Evolutionary conservation across 2,329 filamentous ascomycete genomes (phyloP), one percentile per base, ranked within the genome.

Genomic region (Aspergillus costaricaensis): DNA sequence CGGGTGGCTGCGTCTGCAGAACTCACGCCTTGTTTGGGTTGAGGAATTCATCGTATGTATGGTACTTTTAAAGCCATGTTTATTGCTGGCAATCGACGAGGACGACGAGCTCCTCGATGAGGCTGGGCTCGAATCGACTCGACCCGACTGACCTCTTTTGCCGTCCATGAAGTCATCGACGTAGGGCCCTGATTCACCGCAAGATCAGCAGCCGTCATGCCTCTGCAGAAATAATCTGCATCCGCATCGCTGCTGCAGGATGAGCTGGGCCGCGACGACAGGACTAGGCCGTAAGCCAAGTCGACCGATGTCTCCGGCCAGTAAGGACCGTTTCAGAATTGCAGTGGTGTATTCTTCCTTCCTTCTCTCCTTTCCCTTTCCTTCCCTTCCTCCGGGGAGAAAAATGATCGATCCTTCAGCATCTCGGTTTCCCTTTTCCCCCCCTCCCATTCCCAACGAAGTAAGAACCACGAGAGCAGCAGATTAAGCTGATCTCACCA

Each of bases 1-100:
- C 44, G 58, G 52, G 58, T 56, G 38, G 53, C 47, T 60, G 58
- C 58, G 54, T 60, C 51, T 56, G 58, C 58, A 60, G 53, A 52
- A 55, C 17, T 17, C 10, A 47, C 19, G 25, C 55, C 44, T 48
- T 10, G 15, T 57, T 38, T 57, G 52, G 39, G 25, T 49, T 30
- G 32, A 19, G 17, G 39, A 23, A 36, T 44, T 39, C 14, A 14
- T 23, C 15, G 5, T 21, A 55, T 55, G 53, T 32, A 55, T 25
- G 25, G 39, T 47, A 55, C 39, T 32, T 55, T 47, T 32, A 21
- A 27, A 12, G 39, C n/a, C 15, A 12, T 32, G 17, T 19, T 55
- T n/a, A 30, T 30, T 36, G 36, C 38, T 38, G 51, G 39, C 36
- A 19, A 19, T 17, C 15, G 25, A 55, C 21, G 39, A 44, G 8